Base-by-base conservation (phyloP, 805 yeast species). In the Spencermartinsiella europaea region DNA sequence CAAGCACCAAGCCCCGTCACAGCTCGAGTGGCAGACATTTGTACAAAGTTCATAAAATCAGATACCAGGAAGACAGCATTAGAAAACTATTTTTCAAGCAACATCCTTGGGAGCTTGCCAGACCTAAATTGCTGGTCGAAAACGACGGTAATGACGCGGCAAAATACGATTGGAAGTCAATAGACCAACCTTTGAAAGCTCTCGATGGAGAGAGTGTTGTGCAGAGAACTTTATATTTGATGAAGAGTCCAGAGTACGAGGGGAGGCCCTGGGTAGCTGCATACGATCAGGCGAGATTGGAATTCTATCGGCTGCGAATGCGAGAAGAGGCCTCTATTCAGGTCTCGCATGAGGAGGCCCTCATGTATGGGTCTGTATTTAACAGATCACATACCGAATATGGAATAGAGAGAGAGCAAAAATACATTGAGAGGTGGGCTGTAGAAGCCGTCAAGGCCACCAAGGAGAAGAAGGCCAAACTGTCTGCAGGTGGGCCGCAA, bases 61-160 rank as follows among this genome's bases (percentile, higher is more conserved):
- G 64, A 47, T 83, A 75, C 55, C 64, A 79, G 45, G 93, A 91
- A 65, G 99, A 93, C 66, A 80, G 83, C 57, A 67, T 93, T 56
- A 79, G 99, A 69, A 73, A 77, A 40, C 71, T 85, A 20, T 93
- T 93, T 61, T 91, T 83, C 66, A 80, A 80, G 49, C 96, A 90
- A 63, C 99, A 93, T 67, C 99, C 99, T 4, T 93, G 99, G 99
- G 99, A 93, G 67, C 71, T 90, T 45, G 87, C 98, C 1, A 77
- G 95, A 56, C 96, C 98, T 12, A 86, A 85, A 62, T 74, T 79
- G 22, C 68, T 93, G 54, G 74, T 89, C 39, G 99, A 93, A 65
- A 85, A 80, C 58, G 73, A 74, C 33, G 86, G 85, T 5, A 70
- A 74, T 38, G 87, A 84, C 39, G 58, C 65, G 35, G 49, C 57